Evolutionary conservation across 2,329 filamentous ascomycete species (phyloP).

Genomic region (Beauveria asiatica): DNA sequence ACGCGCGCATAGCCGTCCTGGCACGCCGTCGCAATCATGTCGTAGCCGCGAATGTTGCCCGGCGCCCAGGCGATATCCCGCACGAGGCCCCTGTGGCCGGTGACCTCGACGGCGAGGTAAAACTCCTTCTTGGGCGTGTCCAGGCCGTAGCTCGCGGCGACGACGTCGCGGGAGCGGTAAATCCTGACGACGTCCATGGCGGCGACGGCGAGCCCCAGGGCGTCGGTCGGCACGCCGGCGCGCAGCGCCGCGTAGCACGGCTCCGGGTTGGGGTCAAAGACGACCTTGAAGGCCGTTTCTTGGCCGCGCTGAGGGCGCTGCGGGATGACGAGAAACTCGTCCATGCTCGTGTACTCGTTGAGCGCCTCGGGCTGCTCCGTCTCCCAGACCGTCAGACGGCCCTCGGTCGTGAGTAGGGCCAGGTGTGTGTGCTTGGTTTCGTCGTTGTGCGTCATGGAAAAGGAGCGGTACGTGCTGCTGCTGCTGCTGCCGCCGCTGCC

Average conservation of each 20-base stretch:
- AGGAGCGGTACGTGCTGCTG: constrained; percentile 62
- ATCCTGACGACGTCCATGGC: constrained; percentile 77
- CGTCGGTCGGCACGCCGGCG: constrained; percentile 72
- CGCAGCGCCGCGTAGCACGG: constrained; percentile 69
- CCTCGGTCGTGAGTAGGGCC: constrained; percentile 76
- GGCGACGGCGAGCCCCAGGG: constrained; percentile 74
- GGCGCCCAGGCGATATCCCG: constrained; percentile 89
- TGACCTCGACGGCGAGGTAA: constrained; percentile 72
- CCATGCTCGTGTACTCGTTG: constrained; percentile 64
- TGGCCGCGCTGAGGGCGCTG: constrained; percentile 66
- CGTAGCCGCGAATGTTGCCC: constrained; percentile 81
- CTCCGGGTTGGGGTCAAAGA: constrained; percentile 81
- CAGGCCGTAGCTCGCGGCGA: constrained; percentile 42
- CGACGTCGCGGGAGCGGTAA: constrained; percentile 63
- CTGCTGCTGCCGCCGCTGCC: constrained; percentile 17
- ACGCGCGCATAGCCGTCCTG: constrained; percentile 86
- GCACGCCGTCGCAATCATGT: constrained; percentile 83
- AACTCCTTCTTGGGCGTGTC: constrained; percentile 62
- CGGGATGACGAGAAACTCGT: constrained; percentile 65
- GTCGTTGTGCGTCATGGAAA: constrained; percentile 77
- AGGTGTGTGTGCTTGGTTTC: constrained; percentile 75
- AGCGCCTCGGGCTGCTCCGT: constrained; percentile 78
- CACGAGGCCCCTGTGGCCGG: constrained; percentile 66
- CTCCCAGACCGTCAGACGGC: constrained; percentile 71
- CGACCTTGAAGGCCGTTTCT: constrained; percentile 77